Conservation (phyloP, 2,329 filamentous ascomycete genomes). For the Pestalotiopsis sp. region DNA sequence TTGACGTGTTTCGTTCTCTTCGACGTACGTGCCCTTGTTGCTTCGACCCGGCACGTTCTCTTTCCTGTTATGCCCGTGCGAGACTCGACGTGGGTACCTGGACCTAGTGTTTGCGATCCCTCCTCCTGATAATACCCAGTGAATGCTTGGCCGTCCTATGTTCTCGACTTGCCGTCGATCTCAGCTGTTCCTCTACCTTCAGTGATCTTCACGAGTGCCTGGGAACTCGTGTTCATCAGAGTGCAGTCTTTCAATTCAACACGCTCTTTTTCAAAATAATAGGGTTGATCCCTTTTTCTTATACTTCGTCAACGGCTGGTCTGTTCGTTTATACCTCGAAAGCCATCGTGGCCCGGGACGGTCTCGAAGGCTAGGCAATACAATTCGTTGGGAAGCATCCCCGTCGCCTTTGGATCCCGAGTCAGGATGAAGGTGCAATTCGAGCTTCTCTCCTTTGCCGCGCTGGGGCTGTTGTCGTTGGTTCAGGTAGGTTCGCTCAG, state of each 20-base stretch:
- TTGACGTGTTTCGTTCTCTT: slow-evolving; percentile 9
- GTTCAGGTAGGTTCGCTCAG: slow-evolving; percentile 24
- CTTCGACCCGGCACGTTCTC: slow-evolving; percentile 11
- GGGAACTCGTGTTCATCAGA: not conserved
- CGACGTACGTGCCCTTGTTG: not conserved
- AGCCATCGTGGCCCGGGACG: not conserved
- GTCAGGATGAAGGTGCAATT: slow-evolving; percentile 14
- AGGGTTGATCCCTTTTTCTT: slow-evolving; percentile 11
- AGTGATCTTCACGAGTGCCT: slow-evolving; percentile 5
- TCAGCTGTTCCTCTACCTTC: slow-evolving; percentile 3
- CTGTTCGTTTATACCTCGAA: slow-evolving; percentile 23
- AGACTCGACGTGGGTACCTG: slow-evolving; percentile 23
- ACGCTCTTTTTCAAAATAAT: not conserved
- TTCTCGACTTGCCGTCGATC: slow-evolving; percentile 14
- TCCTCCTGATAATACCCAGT: slow-evolving; percentile 18
- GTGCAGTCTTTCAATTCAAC: slow-evolving; percentile 26
- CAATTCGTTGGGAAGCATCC: slow-evolving; percentile 9
- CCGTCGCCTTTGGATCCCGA: not conserved
- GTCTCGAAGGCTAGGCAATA: slow-evolving; percentile 2
- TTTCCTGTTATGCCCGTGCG: slow-evolving; percentile 20
- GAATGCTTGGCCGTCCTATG: slow-evolving; percentile 22
- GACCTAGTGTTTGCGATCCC: slow-evolving; percentile 6
- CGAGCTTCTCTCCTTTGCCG: slow-evolving; percentile 18
- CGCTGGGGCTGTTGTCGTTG: slow-evolving; percentile 25
- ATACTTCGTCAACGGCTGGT: slow-evolving; percentile 26